Evolutionary conservation across 768 basidiomycete species (phyloP).

Genomic region (Collybiopsis luxurians): DNA sequence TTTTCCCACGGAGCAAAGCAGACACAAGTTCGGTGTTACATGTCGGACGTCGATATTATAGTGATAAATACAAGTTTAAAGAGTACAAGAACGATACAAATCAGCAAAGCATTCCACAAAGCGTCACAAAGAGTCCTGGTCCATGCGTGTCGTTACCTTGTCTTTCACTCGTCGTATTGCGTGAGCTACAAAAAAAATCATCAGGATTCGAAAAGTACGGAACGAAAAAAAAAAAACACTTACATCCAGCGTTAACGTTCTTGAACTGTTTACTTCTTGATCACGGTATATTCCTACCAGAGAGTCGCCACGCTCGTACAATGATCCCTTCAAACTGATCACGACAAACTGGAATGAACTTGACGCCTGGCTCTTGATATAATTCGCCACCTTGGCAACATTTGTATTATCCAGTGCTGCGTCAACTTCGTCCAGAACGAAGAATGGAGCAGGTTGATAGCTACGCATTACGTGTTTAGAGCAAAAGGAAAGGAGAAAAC

Average conservation of each 20-base stretch:
- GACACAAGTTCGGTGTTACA: not conserved
- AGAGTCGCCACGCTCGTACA: conserved; percentile 88
- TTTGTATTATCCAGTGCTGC: conserved; percentile 99
- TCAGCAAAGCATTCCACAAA: not conserved
- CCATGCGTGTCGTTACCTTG: too few relatives aligned
- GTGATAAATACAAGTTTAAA: not conserved
- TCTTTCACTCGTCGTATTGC: conserved; percentile 55
- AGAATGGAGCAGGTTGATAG: conserved; percentile 96
- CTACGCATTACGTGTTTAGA: conserved; percentile 33
- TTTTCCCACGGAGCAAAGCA: not conserved
- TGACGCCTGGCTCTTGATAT: conserved; percentile 83
- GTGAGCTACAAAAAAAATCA: conserved; percentile 40
- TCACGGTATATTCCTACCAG: conserved; percentile 94
- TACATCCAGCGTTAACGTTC: conserved; percentile 89
- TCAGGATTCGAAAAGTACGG: not conserved
- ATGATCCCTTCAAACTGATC: conserved; percentile 91
- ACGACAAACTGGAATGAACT: conserved; percentile 93
- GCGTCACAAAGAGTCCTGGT: not conserved
- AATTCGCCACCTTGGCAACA: conserved; percentile 92
- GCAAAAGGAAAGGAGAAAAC: not conserved
- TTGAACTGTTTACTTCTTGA: conserved; percentile 90
- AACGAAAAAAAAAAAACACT: conserved; percentile 22
- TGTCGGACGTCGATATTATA: not conserved
- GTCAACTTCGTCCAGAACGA: conserved; percentile 98
- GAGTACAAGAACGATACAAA: not conserved